These are phyloP conservation scores for Decorospora gaudefroyi DNA, from an alignment of 2,329 filamentous ascomycete genomes.

Conservation along the genomic window DNA sequence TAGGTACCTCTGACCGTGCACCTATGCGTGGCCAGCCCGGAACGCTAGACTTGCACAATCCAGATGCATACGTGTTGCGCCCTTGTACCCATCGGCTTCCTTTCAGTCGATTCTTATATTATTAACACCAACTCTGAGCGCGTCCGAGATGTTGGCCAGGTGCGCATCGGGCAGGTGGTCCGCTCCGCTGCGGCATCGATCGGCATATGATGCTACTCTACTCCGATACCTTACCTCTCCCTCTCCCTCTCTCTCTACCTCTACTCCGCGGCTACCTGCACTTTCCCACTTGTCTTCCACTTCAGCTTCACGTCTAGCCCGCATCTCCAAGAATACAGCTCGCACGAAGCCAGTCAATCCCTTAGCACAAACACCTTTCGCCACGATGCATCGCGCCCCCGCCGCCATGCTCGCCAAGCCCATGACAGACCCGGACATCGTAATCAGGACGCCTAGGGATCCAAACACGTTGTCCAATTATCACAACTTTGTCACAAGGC, in stretches of 20 bases:
- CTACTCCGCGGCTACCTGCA: background rate
- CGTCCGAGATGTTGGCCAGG: slow-evolving; percentile 10
- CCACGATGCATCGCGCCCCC: slow-evolving; percentile 31
- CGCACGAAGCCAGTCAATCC: no score
- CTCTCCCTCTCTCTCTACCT: slow-evolving; percentile 6
- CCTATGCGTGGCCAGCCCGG: no score
- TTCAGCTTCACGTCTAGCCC: background rate
- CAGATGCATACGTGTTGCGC: no score
- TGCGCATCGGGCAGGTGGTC: slow-evolving; percentile 19
- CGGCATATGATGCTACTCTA: slow-evolving; percentile 17
- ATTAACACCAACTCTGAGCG: background rate
- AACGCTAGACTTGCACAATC: no score
- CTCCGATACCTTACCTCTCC: slow-evolving; percentile 17
- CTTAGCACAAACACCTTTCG: slow-evolving; percentile 5
- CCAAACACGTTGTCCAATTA: slow-evolving; percentile 94
- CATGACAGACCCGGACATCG: slow-evolving; percentile 44
- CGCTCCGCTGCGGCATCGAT: slow-evolving; percentile 18
- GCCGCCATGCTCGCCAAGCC: slow-evolving; percentile 45
- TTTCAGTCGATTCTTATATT: background rate
- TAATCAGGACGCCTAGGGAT: slow-evolving; percentile 64
- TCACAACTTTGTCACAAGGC: slow-evolving; percentile 79
- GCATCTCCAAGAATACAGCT: no score
- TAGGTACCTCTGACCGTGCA: no score
- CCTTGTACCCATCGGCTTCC: no score
- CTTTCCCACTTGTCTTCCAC: no score